These are phyloP conservation scores for Ophiocordyceps camponoti-leonardi DNA, from an alignment of 2,329 filamentous ascomycete genomes.

Conservation along the genomic window DNA sequence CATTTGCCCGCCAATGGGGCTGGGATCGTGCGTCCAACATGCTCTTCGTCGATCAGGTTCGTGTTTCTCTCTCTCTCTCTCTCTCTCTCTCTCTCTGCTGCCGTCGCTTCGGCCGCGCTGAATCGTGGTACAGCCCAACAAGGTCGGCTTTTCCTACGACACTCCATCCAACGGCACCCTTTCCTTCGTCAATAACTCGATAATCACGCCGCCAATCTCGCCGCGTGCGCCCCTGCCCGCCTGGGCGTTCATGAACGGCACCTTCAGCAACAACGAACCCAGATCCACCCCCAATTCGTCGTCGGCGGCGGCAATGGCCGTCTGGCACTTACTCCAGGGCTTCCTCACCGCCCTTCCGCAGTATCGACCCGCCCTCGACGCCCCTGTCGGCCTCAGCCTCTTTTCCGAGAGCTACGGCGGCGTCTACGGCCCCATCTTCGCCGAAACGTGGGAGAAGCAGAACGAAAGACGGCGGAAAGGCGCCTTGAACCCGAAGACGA, in stretches of 20 bases:
- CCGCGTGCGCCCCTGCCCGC: slow-evolving; percentile 6
- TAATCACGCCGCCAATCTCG: slow-evolving; percentile 11
- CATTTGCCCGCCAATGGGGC: slow-evolving; percentile 41
- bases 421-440: slow-evolving; percentile 50
- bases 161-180: slow-evolving; percentile 42
- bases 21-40: slow-evolving; percentile 42
- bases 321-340: slow-evolving; percentile 49
- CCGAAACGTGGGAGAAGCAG: slow-evolving; percentile 39
- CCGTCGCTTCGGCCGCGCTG: neutral
- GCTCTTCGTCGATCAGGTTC: slow-evolving; percentile 39
- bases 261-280: slow-evolving; percentile 38
- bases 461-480: slow-evolving; percentile 39
- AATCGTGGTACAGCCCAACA: slow-evolving; percentile 35
- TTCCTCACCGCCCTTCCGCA: slow-evolving; percentile 41
- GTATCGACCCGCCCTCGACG: slow-evolving; percentile 31
- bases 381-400: slow-evolving; percentile 40
- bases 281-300: slow-evolving; percentile 36
- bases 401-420: slow-evolving; percentile 58
- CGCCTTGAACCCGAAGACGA: slow-evolving; percentile 27
- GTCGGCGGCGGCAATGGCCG: slow-evolving; percentile 34
- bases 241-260: slow-evolving; percentile 39
- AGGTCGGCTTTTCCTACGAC: slow-evolving; percentile 55
- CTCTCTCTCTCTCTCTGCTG: neutral
- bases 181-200: slow-evolving; percentile 23
- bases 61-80: slow-evolving; percentile 1